phyloP scores from a whole-genome alignment of 108 stramenopile species.

The Craspedostauros australis region DNA sequence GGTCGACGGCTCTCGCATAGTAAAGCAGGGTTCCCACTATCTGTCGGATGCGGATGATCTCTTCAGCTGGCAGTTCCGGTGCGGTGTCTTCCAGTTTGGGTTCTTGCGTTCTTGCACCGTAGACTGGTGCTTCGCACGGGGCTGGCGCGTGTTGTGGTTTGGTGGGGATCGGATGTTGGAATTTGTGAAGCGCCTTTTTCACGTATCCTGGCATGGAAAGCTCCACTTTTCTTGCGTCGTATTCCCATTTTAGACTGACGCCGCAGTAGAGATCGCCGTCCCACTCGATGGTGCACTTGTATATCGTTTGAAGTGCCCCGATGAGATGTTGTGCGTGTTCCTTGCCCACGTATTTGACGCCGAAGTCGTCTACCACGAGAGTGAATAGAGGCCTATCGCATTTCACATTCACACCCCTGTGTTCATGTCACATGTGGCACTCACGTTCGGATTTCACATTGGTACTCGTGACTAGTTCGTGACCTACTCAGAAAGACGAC shows the following conservation, averaged over 20 bases:
- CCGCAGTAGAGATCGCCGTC: slow-evolving; percentile 24
- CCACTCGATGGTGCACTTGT: slow-evolving; percentile 7
- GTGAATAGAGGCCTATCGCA: too few relatives aligned
- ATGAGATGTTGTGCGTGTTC: slow-evolving; percentile 33
- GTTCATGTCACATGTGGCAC: too few relatives aligned
- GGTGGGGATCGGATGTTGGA: slow-evolving; percentile 24
- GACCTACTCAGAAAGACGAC: too few relatives aligned
- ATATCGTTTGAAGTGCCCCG: slow-evolving; percentile 12
- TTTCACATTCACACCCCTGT: too few relatives aligned
- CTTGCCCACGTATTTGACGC: slow-evolving; percentile 28
- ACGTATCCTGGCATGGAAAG: slow-evolving; percentile 42
- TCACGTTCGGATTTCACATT: too few relatives aligned
- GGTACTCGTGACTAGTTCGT: too few relatives aligned
- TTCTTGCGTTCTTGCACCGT: slow-evolving; percentile 37
- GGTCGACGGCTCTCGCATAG: slow-evolving; percentile 34
- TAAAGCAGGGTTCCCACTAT: slow-evolving; percentile 33
- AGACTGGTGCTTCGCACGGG: slow-evolving; percentile 17
- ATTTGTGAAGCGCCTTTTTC: slow-evolving; percentile 22
- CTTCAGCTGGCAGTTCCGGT: not conserved
- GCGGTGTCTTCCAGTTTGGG: slow-evolving; percentile 14
- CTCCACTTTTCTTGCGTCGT: slow-evolving; percentile 21
- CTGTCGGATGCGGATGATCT: slow-evolving; percentile 28
- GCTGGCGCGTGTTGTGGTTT: slow-evolving; percentile 34
- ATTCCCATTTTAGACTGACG: slow-evolving; percentile 36
- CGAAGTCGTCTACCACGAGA: slow-evolving; percentile 52